Evolutionary conservation across 257 asterid species (phyloP).

Genomic region (Capsicum pubescens): DNA sequence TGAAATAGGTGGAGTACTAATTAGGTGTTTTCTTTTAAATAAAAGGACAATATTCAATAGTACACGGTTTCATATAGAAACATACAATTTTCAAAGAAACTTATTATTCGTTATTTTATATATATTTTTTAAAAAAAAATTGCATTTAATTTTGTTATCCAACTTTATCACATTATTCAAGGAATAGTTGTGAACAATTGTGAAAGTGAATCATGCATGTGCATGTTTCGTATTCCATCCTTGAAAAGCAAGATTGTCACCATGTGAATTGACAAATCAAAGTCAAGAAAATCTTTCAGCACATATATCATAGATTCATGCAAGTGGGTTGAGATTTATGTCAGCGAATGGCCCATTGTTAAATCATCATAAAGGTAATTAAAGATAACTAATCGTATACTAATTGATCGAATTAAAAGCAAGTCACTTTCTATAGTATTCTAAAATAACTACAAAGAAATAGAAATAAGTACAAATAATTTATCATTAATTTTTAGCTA

Average conservation of each 20-base stretch:
- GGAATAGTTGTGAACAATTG: neutral
- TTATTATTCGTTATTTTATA: no score
- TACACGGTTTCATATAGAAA: no score
- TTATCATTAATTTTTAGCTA: neutral
- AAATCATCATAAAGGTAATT: slow-evolving; percentile 20
- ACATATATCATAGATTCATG: neutral
- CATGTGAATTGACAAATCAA: slow-evolving; percentile 24
- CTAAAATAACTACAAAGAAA: neutral
- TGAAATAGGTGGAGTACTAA: neutral
- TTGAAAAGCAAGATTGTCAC: slow-evolving; percentile 13
- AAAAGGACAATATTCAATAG: no score
- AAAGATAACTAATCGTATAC: neutral
- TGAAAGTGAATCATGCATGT: slow-evolving; percentile 33
- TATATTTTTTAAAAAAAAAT: neutral
- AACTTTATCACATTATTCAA: slow-evolving; percentile 31
- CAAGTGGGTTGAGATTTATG: slow-evolving; percentile 26
- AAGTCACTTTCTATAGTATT: neutral
- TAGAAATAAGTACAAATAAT: neutral
- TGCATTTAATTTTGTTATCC: neutral
- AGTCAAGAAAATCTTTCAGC: slow-evolving; percentile 16
- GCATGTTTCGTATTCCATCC: slow-evolving; percentile 7
- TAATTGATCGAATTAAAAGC: neutral
- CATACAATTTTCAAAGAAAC: neutral
- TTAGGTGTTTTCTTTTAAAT: no score
- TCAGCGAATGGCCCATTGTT: neutral